A percentile compares a stretch with the other conserved stretches of the same genome.
Evolutionary conservation across 2,329 filamentous ascomycete species (phyloP).

Genomic region (Phoma sp.): DNA sequence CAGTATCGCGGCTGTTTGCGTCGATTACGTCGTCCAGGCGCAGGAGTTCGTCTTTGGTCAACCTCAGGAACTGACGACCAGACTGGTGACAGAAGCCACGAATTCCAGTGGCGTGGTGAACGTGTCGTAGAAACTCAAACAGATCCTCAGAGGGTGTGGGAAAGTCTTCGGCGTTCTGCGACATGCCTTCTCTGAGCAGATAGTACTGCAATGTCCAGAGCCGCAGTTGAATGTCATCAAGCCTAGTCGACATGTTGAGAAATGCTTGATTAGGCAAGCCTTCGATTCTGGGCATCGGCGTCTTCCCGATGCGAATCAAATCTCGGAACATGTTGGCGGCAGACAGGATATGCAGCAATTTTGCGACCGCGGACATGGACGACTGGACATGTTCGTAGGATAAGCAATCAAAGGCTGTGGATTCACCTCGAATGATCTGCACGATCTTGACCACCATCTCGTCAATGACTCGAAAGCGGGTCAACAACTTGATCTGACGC

Average conservation of each 20-base stretch:
- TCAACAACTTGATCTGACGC: slow-evolving; percentile 75
- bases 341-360: slow-evolving; percentile 77
- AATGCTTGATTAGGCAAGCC: slow-evolving; percentile 54
- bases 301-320: slow-evolving; percentile 79
- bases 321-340: slow-evolving; percentile 84
- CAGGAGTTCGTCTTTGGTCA: slow-evolving; percentile 86
- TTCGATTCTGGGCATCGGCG: slow-evolving; percentile 65
- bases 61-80: slow-evolving; percentile 86
- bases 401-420: slow-evolving; percentile 79
- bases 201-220: slow-evolving; percentile 89
- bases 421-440: slow-evolving; percentile 69
- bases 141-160: slow-evolving; percentile 73
- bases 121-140: slow-evolving; percentile 78
- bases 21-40: slow-evolving; percentile 78
- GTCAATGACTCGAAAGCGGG: slow-evolving; percentile 80
- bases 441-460: slow-evolving; percentile 76
- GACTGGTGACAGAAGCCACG: slow-evolving; percentile 85
- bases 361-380: slow-evolving; percentile 75
- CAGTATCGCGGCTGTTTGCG: slow-evolving; percentile 71
- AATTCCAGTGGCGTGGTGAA: slow-evolving; percentile 84
- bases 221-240: slow-evolving; percentile 87
- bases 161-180: slow-evolving; percentile 71
- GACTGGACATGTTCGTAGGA: slow-evolving; percentile 79
- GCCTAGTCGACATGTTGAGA: slow-evolving; percentile 66
- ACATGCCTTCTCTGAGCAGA: slow-evolving; percentile 76